A percentile compares a stretch with the other conserved stretches of the same genome.
These are phyloP conservation scores for Avicennia marina DNA, from an alignment of 257 asterid genomes.

Conservation along the genomic window DNA sequence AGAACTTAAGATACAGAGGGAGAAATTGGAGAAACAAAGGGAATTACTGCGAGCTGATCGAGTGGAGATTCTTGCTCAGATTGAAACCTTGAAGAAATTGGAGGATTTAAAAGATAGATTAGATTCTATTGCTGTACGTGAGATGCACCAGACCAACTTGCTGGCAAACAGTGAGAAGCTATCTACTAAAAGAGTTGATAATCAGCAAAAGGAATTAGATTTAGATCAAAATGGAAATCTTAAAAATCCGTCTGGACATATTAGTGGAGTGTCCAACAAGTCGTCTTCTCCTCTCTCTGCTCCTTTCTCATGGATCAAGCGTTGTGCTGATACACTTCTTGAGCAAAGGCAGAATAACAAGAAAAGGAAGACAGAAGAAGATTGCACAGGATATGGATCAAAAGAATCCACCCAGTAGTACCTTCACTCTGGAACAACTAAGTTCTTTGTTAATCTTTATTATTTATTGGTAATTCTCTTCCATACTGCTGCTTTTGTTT, in stretches of 20 bases:
- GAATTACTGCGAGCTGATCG: slow-evolving; percentile 80
- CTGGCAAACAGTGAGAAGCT: slow-evolving; percentile 31
- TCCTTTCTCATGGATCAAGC: slow-evolving; percentile 82
- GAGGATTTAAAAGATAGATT: slow-evolving; percentile 65
- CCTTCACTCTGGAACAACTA: background rate
- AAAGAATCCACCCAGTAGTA: slow-evolving; percentile 52
- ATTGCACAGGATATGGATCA: slow-evolving; percentile 23
- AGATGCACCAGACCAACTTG: slow-evolving; percentile 41
- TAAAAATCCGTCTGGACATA: slow-evolving; percentile 39
- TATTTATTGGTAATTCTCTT: background rate
- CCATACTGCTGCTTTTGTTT: background rate
- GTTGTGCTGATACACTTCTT: slow-evolving; percentile 83
- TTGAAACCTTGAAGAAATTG: slow-evolving; percentile 63
- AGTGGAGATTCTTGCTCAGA: slow-evolving; percentile 69
- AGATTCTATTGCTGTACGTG: slow-evolving; percentile 53
- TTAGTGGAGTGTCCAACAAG: slow-evolving; percentile 32
- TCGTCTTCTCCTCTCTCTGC: slow-evolving; percentile 65
- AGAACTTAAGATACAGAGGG: slow-evolving; percentile 79
- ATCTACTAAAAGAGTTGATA: slow-evolving; percentile 27
- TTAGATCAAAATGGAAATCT: slow-evolving; percentile 30
- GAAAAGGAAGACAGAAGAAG: slow-evolving; percentile 54
- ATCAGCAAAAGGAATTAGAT: slow-evolving; percentile 25
- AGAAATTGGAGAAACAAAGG: slow-evolving; percentile 90
- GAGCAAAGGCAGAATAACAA: slow-evolving; percentile 66
- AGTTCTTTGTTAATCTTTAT: slow-evolving; percentile 1